Evolutionary conservation across 1,284 basidiomycete species (phyloP), one percentile per base, ranked within the genome.

Genomic region (Tetrapyrgos nigripes): DNA sequence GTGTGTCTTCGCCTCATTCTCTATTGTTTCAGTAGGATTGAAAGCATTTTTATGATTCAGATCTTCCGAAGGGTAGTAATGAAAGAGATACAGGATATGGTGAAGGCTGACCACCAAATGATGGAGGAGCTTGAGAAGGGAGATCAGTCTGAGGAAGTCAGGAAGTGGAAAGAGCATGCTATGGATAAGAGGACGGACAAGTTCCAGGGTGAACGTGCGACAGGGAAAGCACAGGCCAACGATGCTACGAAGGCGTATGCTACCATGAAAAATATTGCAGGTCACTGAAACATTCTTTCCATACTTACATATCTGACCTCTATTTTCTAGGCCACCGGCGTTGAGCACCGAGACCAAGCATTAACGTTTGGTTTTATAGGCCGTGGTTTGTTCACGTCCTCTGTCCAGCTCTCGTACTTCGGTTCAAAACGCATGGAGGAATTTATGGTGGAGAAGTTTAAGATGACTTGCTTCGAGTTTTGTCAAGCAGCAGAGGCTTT

Each of bases 291-390:
- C 37, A 10, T 35, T 10, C 4, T 21, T 21, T 35, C 19, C 29
- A 31, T 50, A 27, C 9, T 21, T n/a, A 10, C 19, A 23, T 24
- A 13, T 40, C 33, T 40, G 10, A 50, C 19, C 9, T 46, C 44
- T 10, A 10, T 4, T 5, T 52, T 35, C 23, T 31, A 50, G 49
- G 8, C 49, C 26, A 19, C 33, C 11, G 37, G 37, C 17, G 17
- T 52, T 28, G 33, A 31, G 4, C 14, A 35, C 3, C 13, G 50
- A 14, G 37, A 31, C 29, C 33, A 35, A 9, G 49, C 49, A 3
- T 50, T 50, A 17, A 50, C 49, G 17, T 50, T 50, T 33, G 49
- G 49, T 9, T 29, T 50, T 17, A 50, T 50, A n/a, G 24, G 49
- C 49, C 19, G 29, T 14, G 17, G 27, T 33, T 23, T n/a, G 17